Evolutionary conservation across 345 rosid genomes (phyloP).

Genomic region (Eucalyptus pauciflora): DNA sequence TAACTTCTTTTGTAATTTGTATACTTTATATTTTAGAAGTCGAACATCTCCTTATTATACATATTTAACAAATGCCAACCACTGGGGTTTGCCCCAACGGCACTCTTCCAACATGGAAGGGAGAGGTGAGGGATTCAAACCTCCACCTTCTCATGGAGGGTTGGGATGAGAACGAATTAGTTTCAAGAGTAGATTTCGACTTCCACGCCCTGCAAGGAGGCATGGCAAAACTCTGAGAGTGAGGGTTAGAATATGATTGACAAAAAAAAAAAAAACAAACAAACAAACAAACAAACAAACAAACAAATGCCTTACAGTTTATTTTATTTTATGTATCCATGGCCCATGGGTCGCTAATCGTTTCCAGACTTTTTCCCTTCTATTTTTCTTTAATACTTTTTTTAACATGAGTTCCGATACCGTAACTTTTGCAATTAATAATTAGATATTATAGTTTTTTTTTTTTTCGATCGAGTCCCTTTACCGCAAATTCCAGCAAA

Average conservation of each 20-base stretch:
- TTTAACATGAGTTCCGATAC: not conserved
- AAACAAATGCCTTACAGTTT: not conserved
- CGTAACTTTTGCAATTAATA: not conserved
- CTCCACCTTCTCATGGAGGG: too few species aligned
- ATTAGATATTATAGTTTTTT: not conserved
- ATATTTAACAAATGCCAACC: not conserved
- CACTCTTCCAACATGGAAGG: too few species aligned
- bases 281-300: too few species aligned
- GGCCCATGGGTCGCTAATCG: not conserved
- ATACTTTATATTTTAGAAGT: rapidly evolving
- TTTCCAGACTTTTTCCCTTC: not conserved
- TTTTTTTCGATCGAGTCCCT: not conserved
- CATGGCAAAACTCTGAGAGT: too few species aligned
- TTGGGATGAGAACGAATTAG: too few species aligned
- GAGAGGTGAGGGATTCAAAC: too few species aligned
- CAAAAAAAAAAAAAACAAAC: too few species aligned
- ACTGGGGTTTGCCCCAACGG: too few species aligned
- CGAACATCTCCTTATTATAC: not conserved
- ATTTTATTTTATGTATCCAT: not conserved
- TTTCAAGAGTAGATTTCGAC: too few species aligned
- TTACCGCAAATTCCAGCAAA: not conserved
- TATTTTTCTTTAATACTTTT: not conserved
- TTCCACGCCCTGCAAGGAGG: too few species aligned
- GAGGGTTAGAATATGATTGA: too few species aligned
- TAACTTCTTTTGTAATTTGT: not conserved